These are phyloP conservation scores for Apiotrichum porosum DNA, from an alignment of 1,284 basidiomycete genomes.

Conservation along the genomic window DNA sequence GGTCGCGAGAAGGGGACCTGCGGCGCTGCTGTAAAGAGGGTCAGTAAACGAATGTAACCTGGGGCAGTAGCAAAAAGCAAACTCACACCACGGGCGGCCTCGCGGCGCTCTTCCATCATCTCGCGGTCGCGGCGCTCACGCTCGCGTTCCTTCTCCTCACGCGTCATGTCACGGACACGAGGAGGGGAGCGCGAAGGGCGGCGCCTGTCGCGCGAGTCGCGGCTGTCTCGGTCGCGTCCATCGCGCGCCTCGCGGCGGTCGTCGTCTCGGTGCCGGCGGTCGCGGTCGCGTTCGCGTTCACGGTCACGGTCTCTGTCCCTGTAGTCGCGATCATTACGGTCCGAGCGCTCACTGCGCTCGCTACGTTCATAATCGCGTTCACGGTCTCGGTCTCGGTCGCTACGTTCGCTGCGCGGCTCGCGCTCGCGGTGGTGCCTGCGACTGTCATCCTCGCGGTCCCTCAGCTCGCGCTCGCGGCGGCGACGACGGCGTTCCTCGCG, in stretches of 20 bases:
- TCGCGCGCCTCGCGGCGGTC: conserved; percentile 15
- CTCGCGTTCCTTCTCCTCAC: conserved; percentile 42
- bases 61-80: too few relatives aligned
- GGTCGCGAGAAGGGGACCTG: conserved; percentile 66
- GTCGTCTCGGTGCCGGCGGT: conserved; percentile 2
- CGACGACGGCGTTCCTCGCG: conserved; percentile 54
- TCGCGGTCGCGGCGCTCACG: conserved; percentile 40
- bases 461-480: conserved; percentile 26
- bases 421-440: conserved; percentile 40
- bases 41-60: neutral
- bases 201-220: conserved; percentile 13
- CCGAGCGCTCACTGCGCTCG: conserved; percentile 46
- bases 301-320: conserved; percentile 3
- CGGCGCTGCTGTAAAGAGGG: conserved; percentile 50
- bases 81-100: conserved; percentile 26
- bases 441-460: conserved; percentile 54
- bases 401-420: conserved; percentile 18
- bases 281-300: conserved; percentile 4
- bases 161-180: conserved; percentile 26
- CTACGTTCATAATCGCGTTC: conserved; percentile 18
- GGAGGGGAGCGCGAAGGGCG: conserved; percentile 5
- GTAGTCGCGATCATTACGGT: conserved; percentile 21
- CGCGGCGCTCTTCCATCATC: conserved; percentile 41
- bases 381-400: conserved; percentile 46
- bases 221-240: conserved; percentile 19